Conservation (phyloP, 306 rosid species). For the Lagenaria siceraria region DNA sequence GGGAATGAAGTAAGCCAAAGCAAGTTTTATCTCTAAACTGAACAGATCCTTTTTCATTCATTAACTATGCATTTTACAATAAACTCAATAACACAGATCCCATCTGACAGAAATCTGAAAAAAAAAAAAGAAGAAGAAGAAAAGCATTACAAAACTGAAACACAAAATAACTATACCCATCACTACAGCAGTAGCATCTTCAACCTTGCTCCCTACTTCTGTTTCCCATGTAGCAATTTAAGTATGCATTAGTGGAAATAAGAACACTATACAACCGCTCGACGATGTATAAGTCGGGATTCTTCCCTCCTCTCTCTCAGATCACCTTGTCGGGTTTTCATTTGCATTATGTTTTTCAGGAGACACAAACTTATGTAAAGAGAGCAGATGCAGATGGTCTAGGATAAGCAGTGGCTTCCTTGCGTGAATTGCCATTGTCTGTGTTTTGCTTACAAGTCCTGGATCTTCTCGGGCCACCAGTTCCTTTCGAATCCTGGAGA, state of each 20-base stretch:
- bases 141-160: neutral
- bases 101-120: neutral
- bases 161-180: neutral
- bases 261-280: neutral
- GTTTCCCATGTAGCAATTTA: neutral
- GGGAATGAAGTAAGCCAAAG: no score
- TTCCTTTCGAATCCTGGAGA: constrained; percentile 19
- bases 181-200: neutral
- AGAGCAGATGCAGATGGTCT: constrained; percentile 16
- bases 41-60: neutral
- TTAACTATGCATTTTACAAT: neutral
- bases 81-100: constrained; percentile 2
- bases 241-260: neutral
- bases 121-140: neutral
- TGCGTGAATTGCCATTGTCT: neutral
- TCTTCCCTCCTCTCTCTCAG: neutral
- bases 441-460: constrained; percentile 2
- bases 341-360: neutral
- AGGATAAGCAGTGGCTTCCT: constrained; percentile 3
- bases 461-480: neutral
- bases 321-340: neutral
- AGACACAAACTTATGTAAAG: neutral
- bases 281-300: neutral
- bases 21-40: no score
- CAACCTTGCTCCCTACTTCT: neutral